Base-by-base conservation (phyloP, 78 protist species). In the Dictyostelium discoideum region DNA sequence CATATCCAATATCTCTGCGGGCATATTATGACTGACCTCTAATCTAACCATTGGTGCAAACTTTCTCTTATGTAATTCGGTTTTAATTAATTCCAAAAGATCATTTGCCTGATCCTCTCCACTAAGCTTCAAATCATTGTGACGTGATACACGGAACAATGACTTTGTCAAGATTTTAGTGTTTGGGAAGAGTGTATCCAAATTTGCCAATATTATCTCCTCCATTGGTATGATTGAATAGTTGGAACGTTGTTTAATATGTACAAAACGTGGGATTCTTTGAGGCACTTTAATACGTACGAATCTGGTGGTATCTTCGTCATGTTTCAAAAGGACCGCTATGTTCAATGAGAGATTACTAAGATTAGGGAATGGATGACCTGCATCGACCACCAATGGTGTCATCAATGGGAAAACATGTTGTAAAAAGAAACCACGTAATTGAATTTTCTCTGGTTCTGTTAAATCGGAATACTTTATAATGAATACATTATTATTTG, bases 311-410 rank as follows among this genome's bases (percentile, higher is more conserved):
- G 54, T 40, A 3, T 92, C 92, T 37, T 85, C 96, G 9, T 92
- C 92, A 63, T 84, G 96, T 29, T 85, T 54, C 10, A 92, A 77
- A 4, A 92, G 4, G 0, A 78, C 96, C 1, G 85, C 96, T 32
- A 92, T 60, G 24, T 92, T 92, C 29, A 92, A 77, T 40, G 72
- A 44, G 0, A 92, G 82, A 78, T 92, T 92, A 63, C 90, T 76
- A 11, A 92, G 73, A 85, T 92, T 92, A 5, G 96, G 96, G 85
- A 92, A 92, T 42, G 96, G 96, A 63, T 92, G 96, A 10, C 96
- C 92, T 29, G 96, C 96, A 85, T 92, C 96, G 2, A 92, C 96
- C 0, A 85, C 94, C 89, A 85, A 50, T 50, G 96, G 96, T 76
- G 96, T 92, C 92, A 92, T 84, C 40, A 92, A 63, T 73, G 96